Conservation (phyloP, 2,329 filamentous ascomycete species). For the Rhinocladiella similis region DNA sequence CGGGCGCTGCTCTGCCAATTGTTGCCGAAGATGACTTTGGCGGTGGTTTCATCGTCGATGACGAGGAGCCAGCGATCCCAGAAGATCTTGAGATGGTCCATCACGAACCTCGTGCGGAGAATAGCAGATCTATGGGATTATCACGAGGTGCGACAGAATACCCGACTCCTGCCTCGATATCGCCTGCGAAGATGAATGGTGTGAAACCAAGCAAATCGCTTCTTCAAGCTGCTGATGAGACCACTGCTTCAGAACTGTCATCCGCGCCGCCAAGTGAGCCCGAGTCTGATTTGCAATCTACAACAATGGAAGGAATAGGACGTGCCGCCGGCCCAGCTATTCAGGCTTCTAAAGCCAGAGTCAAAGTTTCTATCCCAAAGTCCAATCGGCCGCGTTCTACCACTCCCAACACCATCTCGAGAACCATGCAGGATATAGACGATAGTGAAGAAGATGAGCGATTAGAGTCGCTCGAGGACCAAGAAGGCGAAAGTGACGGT, state of each 20-base stretch:
- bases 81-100: constrained; percentile 43
- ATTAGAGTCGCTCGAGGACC: no score
- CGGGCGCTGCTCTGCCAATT: constrained; percentile 7
- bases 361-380: constrained; percentile 2
- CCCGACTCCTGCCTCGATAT: constrained; percentile 21
- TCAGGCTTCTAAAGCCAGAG: background rate
- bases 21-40: constrained; percentile 32
- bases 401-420: no score
- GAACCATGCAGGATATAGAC: background rate
- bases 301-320: no score
- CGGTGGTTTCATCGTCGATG: constrained; percentile 36
- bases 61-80: constrained; percentile 26
- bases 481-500: no score
- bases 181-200: constrained; percentile 8
- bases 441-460: background rate
- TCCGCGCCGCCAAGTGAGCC: constrained; percentile 2
- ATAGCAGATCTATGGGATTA: constrained; percentile 6
- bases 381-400: background rate
- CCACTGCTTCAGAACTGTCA: constrained; percentile 15
- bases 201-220: constrained; percentile 6
- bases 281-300: background rate
- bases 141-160: constrained; percentile 12
- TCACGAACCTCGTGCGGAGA: constrained; percentile 2
- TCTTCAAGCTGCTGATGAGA: constrained; percentile 10
- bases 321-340: no score